Evolutionary conservation across 768 basidiomycete species (phyloP), one percentile per base, ranked within the genome.

Genomic region (Leccinum ochraceum): DNA sequence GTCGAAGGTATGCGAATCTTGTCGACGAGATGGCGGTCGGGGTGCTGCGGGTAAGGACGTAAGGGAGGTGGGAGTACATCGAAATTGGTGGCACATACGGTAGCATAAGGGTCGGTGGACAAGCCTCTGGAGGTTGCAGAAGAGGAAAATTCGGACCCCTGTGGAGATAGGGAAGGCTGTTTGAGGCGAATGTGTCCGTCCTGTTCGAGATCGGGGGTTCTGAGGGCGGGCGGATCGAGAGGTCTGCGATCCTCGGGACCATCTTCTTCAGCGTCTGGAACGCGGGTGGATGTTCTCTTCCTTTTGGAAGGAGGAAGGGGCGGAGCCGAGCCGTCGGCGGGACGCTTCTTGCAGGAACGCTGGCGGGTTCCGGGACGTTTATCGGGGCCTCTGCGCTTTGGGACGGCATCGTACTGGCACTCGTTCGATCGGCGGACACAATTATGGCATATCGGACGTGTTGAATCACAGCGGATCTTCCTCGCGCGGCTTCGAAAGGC

Each of bases 401-500:
- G 90, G 58, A 83, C 87, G 30, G 84, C 78, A 71, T 93, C 91
- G 75, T 92, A 93, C 76, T 87, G 81, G 75, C 91, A 93, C 57
- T 81, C 80, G 74, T 90, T 90, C 66, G 83, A 84, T 69, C 91
- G 81, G 70, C 90, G 86, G 75, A 83, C 79, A 74, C 91, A 92
- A 76, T 93, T 93, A 79, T 87, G 84, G 79, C 91, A 93, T 58
- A 81, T 79, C 64, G 91, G 91, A 71, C 90, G 81, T 36, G 85
- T 88, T 59, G 90, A 92, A 74, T 92, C 91, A 79, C 91, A 93
- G 61, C 88, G 86, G 68, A 92, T 92, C 81, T 93, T 93, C 73
- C 91, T 84, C 63, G 85, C 82, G 66, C 90, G 91, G 75, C 91
- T 92, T 78, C 71, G 68, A 64, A 70, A n/a, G 53, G 53, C 63